Conservation (phyloP, 352 stramenopile genomes). For the Elongisporangium anandrum region DNA sequence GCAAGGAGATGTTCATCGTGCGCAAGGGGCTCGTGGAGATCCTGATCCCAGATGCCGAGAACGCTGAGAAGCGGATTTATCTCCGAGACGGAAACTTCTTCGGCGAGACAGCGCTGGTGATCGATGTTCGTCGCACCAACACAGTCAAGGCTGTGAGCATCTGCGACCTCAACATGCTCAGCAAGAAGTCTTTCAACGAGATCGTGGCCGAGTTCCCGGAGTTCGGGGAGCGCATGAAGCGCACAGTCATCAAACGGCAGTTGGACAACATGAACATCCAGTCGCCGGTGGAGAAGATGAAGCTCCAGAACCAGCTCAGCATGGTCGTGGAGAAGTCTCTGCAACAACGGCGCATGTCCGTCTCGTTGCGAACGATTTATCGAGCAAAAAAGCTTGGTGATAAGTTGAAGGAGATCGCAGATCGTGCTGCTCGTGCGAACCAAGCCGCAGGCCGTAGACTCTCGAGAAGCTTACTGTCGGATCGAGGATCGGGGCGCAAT, state of each 20-base stretch:
- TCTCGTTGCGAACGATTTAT: conserved; percentile 73
- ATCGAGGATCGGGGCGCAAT: not conserved
- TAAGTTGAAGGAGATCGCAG: conserved; percentile 80
- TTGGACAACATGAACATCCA: conserved; percentile 86
- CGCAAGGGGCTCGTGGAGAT: conserved; percentile 82
- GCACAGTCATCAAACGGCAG: conserved; percentile 76
- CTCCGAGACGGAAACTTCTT: conserved; percentile 76
- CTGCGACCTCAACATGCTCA: conserved; percentile 76
- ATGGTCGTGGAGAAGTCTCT: conserved; percentile 78
- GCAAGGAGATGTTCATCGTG: conserved; percentile 87
- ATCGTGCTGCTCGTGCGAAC: conserved; percentile 32
- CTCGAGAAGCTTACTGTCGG: conserved; percentile 11
- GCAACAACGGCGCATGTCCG: conserved; percentile 63
- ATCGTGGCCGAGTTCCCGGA: conserved; percentile 77
- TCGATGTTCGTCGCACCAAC: conserved; percentile 75
- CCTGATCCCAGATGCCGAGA: conserved; percentile 41
- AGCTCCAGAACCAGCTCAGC: conserved; percentile 74
- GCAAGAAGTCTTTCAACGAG: conserved; percentile 74
- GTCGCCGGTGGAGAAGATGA: conserved; percentile 62
- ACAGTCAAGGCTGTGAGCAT: conserved; percentile 76
- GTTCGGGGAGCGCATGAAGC: conserved; percentile 78
- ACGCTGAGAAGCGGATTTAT: conserved; percentile 61
- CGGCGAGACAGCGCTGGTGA: conserved; percentile 70
- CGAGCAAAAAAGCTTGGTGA: conserved; percentile 74
- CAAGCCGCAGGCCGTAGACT: conserved; percentile 17